These are phyloP conservation scores for Leccinum pachyderme DNA, from an alignment of 1,284 basidiomycete genomes.

Conservation along the genomic window DNA sequence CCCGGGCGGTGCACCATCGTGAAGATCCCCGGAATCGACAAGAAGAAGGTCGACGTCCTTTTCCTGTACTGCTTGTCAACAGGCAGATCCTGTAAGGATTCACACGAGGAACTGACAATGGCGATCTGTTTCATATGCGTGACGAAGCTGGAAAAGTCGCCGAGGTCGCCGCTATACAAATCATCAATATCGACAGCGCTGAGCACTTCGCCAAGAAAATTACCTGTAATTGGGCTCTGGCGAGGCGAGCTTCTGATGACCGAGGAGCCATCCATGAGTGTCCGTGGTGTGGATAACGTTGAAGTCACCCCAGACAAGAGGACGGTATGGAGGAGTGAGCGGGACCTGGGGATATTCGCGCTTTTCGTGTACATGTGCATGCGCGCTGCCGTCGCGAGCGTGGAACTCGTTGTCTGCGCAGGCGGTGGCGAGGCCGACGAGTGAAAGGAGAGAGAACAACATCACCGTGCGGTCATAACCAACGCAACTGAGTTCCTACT, in stretches of 20 bases:
- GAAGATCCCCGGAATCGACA: conserved; percentile 75
- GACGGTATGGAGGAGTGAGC: conserved; percentile 54
- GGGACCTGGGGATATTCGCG: conserved; percentile 44
- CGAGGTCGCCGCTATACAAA: conserved; percentile 62
- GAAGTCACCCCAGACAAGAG: conserved; percentile 75
- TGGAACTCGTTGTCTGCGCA: conserved; percentile 18
- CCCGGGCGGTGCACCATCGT: conserved; percentile 56
- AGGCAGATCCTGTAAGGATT: background rate
- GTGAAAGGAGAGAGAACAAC: conserved; percentile 17
- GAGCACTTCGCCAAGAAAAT: conserved; percentile 6
- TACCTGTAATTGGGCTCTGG: conserved; percentile 77
- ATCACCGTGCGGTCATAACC: conserved; percentile 1
- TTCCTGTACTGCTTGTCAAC: conserved; percentile 37
- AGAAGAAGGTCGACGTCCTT: conserved; percentile 70
- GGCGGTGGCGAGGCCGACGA: conserved; percentile 22
- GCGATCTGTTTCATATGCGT: conserved; percentile 78
- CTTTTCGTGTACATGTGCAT: conserved; percentile 37
- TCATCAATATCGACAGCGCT: conserved; percentile 7
- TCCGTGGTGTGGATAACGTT: conserved; percentile 79
- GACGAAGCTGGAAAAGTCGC: conserved; percentile 81
- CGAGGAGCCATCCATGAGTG: conserved; percentile 77
- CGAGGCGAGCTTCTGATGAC: conserved; percentile 65
- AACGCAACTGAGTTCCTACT: background rate
- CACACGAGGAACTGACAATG: conserved; percentile 35
- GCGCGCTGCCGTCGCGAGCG: conserved; percentile 16